Conservation (phyloP, 108 stramenopile species). For the Chaetoceros tenuissimus region DNA sequence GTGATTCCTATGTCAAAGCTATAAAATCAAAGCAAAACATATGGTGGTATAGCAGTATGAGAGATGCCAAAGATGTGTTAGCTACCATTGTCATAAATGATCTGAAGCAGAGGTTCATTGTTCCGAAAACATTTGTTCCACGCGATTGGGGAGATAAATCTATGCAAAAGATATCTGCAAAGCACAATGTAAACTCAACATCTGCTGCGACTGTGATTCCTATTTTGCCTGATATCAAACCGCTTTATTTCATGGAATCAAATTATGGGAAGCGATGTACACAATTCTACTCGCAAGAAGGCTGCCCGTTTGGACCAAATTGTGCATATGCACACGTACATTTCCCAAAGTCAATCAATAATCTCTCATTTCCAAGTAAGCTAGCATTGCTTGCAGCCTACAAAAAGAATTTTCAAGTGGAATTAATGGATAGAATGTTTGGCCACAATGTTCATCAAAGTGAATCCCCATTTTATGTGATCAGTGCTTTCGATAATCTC, state of each 20-base stretch:
- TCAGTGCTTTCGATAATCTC: not conserved
- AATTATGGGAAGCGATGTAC: not conserved
- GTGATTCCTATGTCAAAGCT: not conserved
- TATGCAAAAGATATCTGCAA: not conserved
- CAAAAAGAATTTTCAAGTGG: not conserved
- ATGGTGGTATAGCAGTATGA: not conserved
- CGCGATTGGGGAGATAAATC: not conserved
- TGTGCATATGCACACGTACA: not conserved
- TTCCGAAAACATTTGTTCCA: not conserved
- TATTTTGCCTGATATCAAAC: not conserved
- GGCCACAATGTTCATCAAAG: not conserved
- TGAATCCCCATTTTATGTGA: not conserved
- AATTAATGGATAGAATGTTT: not conserved
- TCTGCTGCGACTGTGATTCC: not conserved
- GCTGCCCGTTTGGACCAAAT: not conserved
- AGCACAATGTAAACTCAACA: not conserved
- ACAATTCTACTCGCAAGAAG: not conserved
- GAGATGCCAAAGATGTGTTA: not conserved
- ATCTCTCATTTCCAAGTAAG: not conserved
- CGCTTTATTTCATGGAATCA: not conserved
- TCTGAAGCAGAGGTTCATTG: not conserved
- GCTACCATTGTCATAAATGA: not conserved
- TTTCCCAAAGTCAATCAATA: not conserved
- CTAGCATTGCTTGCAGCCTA: not conserved
- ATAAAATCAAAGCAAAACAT: not conserved